A percentile compares a stretch with the other conserved stretches of the same genome.
Evolutionary conservation across 164 flowering plant species (phyloP).

Genomic region (Santalum album): DNA sequence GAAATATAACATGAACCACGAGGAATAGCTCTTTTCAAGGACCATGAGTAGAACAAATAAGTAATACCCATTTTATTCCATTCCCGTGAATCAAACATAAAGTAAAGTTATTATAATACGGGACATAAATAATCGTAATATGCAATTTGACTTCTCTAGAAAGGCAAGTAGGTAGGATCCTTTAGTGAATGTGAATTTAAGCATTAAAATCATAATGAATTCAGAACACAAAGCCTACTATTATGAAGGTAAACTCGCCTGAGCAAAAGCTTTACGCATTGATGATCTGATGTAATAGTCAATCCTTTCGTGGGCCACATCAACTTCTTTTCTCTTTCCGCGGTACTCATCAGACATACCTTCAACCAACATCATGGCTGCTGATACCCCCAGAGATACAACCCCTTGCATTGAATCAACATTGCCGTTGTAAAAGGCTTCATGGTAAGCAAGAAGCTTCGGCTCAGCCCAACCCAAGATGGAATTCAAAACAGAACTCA

Average conservation of each 20-base stretch:
- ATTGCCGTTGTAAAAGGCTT: constrained; percentile 40
- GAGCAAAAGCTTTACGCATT: constrained; percentile 61
- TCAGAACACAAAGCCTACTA: no score
- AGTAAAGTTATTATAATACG: no score
- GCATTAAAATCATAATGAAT: no score
- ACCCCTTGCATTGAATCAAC: constrained; percentile 46
- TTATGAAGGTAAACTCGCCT: constrained; percentile 54
- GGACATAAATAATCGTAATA: no score
- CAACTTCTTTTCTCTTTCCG: constrained; percentile 42
- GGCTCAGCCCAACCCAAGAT: constrained; percentile 76
- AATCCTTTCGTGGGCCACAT: constrained; percentile 44
- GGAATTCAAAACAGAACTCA: constrained; percentile 43
- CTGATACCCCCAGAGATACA: constrained; percentile 45
- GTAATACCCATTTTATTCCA: no score
- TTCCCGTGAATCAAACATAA: no score
- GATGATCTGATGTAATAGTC: constrained; percentile 84
- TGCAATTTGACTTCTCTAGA: no score
- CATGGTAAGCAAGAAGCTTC: constrained; percentile 72
- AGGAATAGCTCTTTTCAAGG: no score
- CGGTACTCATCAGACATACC: constrained; percentile 56
- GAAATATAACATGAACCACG: no score
- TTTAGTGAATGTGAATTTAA: no score
- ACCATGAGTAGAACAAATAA: no score
- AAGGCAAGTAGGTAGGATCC: no score
- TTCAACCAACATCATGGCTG: constrained; percentile 61